A percentile compares a stretch with the other conserved stretches of the same genome.
phyloP scores from a whole-genome alignment of 1,284 basidiomycete species.

The Apiotrichum laibachii region DNA sequence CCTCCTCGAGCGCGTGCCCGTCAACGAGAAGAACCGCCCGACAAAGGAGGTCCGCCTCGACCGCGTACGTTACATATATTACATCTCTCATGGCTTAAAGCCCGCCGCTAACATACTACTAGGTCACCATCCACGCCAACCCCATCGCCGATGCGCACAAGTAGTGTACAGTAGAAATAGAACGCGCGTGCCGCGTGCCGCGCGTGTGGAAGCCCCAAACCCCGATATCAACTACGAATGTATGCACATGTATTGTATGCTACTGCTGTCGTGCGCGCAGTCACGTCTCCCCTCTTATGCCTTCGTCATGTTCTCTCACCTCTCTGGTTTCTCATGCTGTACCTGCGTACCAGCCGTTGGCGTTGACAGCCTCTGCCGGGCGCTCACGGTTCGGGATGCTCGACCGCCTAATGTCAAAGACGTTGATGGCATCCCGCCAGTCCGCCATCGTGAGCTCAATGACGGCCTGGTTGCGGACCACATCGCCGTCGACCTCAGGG shows the following conservation, averaged over 20 bases:
- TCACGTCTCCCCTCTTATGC: not conserved
- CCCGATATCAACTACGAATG: not conserved
- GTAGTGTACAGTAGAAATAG: slow-evolving; percentile 11
- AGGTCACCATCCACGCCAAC: slow-evolving; percentile 94
- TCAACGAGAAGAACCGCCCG: slow-evolving; percentile 86
- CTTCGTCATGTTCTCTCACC: not conserved
- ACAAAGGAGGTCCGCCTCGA: slow-evolving; percentile 73
- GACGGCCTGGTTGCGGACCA: slow-evolving; percentile 53
- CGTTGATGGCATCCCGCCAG: slow-evolving; percentile 48
- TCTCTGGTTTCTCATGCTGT: not conserved
- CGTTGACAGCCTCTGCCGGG: slow-evolving; percentile 1
- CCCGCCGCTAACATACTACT: not conserved
- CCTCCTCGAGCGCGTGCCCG: slow-evolving; percentile 82
- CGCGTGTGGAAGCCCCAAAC: too few species aligned
- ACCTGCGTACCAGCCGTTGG: slow-evolving; percentile 14
- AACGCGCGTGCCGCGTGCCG: too few species aligned
- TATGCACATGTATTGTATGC: slow-evolving; percentile 6
- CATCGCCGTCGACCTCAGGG: slow-evolving; percentile 33
- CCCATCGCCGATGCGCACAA: slow-evolving; percentile 57
- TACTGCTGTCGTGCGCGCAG: too few species aligned
- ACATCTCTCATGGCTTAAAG: not conserved
- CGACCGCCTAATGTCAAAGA: slow-evolving; percentile 51
- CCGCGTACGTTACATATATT: not conserved
- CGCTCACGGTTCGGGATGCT: slow-evolving; percentile 48
- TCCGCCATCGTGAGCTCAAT: slow-evolving; percentile 54